Evolutionary conservation across 2,329 filamentous ascomycete species (phyloP).

Genomic region (Epichloe gansuensis): DNA sequence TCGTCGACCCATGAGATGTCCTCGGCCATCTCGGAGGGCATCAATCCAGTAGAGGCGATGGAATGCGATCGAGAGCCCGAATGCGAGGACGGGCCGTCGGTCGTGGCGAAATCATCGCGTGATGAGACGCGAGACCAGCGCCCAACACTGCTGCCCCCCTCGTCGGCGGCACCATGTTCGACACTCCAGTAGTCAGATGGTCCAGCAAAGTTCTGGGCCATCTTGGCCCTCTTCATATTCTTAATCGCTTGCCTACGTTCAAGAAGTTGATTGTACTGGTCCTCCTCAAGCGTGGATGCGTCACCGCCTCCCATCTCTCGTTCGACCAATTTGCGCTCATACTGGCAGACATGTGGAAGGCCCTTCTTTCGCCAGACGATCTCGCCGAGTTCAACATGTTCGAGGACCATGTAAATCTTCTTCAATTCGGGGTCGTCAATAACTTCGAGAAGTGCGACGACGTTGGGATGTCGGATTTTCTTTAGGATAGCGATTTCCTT

Average conservation of each 20-base stretch:
- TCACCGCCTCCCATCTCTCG: slow-evolving; percentile 52
- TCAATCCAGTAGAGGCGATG: slow-evolving; percentile 22
- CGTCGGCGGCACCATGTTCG: slow-evolving; percentile 56
- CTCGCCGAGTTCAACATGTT: slow-evolving; percentile 89
- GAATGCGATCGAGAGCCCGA: slow-evolving; percentile 32
- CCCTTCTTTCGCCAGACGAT: slow-evolving; percentile 90
- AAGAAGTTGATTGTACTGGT: slow-evolving; percentile 45
- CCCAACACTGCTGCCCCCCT: slow-evolving; percentile 29
- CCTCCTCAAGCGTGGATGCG: slow-evolving; percentile 44
- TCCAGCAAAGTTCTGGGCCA: slow-evolving; percentile 34
- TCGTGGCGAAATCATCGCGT: slow-evolving; percentile 25
- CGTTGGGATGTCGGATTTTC: slow-evolving; percentile 94
- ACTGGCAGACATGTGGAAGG: slow-evolving; percentile 65
- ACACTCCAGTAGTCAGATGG: slow-evolving; percentile 68
- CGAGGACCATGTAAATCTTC: slow-evolving; percentile 96
- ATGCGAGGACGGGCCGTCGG: slow-evolving; percentile 24
- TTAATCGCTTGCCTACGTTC: slow-evolving; percentile 46
- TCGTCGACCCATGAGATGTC: slow-evolving; percentile 33
- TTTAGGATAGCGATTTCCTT: slow-evolving; percentile 96
- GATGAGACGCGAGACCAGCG: slow-evolving; percentile 30
- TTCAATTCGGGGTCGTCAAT: slow-evolving; percentile 93
- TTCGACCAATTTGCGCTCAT: slow-evolving; percentile 72
- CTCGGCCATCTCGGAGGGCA: slow-evolving; percentile 22
- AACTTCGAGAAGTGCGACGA: slow-evolving; percentile 88
- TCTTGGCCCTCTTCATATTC: slow-evolving; percentile 42